Percentiles rank a stretch among this genome's conserved stretches.
These are phyloP conservation scores for Zizania latifolia DNA, from an alignment of 176 grass and related monocot genomes.

Conservation along the genomic window DNA sequence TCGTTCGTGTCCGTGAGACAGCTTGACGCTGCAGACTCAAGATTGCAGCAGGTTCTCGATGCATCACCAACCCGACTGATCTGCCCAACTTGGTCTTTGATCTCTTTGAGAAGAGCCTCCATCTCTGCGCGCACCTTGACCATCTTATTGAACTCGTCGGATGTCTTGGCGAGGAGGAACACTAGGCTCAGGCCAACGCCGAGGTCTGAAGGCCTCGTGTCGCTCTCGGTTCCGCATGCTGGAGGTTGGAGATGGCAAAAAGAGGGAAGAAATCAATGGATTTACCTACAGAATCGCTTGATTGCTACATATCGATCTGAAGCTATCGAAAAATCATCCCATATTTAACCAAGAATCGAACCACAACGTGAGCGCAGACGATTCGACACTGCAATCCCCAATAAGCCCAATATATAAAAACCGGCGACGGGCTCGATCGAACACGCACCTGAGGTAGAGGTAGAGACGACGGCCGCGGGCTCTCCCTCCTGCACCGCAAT, in stretches of 20 bases:
- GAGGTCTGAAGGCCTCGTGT: slow-evolving; percentile 7
- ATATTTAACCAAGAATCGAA: neutral
- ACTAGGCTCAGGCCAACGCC: slow-evolving; percentile 39
- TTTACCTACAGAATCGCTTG: neutral
- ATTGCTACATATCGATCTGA: neutral
- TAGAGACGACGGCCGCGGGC: neutral
- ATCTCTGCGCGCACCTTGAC: slow-evolving; percentile 44
- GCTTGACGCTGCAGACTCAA: slow-evolving; percentile 34
- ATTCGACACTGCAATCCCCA: too few species aligned
- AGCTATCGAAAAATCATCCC: neutral
- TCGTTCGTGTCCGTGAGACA: slow-evolving; percentile 27
- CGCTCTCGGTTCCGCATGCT: neutral
- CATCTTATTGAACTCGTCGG: slow-evolving; percentile 63
- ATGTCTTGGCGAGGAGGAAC: slow-evolving; percentile 53
- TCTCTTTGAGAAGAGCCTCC: slow-evolving; percentile 44
- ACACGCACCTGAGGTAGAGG: slow-evolving; percentile 7
- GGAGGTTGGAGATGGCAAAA: neutral
- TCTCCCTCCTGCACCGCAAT: neutral
- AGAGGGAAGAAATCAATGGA: neutral
- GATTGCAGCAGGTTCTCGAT: neutral
- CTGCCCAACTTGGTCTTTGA: slow-evolving; percentile 17
- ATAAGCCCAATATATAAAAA: neutral
- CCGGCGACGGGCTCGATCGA: neutral
- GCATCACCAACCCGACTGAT: neutral
- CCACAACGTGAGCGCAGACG: too few species aligned